Evolutionary conservation across 306 rosid species (phyloP).

Genomic region (Crotalaria pallida): DNA sequence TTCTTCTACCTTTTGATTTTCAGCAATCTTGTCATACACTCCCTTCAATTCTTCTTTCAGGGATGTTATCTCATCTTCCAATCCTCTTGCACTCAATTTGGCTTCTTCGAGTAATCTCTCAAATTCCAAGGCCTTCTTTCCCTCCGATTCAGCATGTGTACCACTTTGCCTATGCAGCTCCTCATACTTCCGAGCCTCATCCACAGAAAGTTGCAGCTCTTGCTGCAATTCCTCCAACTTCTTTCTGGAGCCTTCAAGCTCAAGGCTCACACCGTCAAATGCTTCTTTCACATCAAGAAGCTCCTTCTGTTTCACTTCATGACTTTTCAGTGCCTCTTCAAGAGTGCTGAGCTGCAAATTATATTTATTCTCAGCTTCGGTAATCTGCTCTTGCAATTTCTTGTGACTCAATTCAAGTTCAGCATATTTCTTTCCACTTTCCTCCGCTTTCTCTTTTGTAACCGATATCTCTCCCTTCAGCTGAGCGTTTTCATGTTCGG

Average conservation of each 20-base stretch:
- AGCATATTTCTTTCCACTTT: constrained; percentile 51
- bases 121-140: constrained; percentile 56
- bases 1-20: constrained; percentile 68
- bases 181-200: constrained; percentile 63
- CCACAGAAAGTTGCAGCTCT: constrained; percentile 48
- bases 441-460: constrained; percentile 61
- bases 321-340: constrained; percentile 65
- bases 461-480: constrained; percentile 60
- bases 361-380: constrained; percentile 62
- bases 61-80: constrained; percentile 63
- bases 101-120: constrained; percentile 74
- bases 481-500: constrained; percentile 67
- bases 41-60: constrained; percentile 77
- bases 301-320: constrained; percentile 67
- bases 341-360: constrained; percentile 48
- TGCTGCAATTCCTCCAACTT: constrained; percentile 58
- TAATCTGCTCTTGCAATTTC: constrained; percentile 58
- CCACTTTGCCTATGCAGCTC: constrained; percentile 87
- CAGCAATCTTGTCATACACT: constrained; percentile 55
- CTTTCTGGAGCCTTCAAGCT: constrained; percentile 68
- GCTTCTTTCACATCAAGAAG: constrained; percentile 65
- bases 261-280: constrained; percentile 47
- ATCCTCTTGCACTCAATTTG: constrained; percentile 45
- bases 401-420: constrained; percentile 56
- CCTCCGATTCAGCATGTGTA: constrained; percentile 68